A percentile compares a stretch with the other conserved stretches of the same genome.
Conservation (phyloP, 805 yeast genomes). For the Ogataea saltuana region DNA sequence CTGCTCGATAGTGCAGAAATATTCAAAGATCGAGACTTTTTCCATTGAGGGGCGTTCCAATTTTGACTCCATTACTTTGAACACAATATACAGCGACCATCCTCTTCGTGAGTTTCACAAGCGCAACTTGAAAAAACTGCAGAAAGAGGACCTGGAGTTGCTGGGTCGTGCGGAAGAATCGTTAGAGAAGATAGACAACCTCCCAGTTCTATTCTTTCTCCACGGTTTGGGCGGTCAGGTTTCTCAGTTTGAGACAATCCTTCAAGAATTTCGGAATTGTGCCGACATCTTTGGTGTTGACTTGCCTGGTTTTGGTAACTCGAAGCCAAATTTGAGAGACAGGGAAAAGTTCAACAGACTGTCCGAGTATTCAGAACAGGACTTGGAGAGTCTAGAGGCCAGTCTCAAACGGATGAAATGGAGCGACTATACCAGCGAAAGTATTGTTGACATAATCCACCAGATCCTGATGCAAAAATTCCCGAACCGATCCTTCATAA, state of each 20-base stretch:
- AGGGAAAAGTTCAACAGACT: slow-evolving; percentile 20
- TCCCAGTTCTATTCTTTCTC: slow-evolving; percentile 65
- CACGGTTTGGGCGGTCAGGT: slow-evolving; percentile 93
- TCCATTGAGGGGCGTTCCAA: slow-evolving; percentile 31
- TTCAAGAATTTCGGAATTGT: slow-evolving; percentile 62
- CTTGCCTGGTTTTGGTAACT: slow-evolving; percentile 84
- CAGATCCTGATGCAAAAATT: slow-evolving; percentile 41
- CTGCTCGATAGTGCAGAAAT: slow-evolving; percentile 54
- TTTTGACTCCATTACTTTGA: slow-evolving; percentile 39
- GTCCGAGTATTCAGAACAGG: slow-evolving; percentile 25
- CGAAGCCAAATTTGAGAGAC: slow-evolving; percentile 31
- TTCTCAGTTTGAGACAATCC: slow-evolving; percentile 77
- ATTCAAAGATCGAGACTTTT: slow-evolving; percentile 41
- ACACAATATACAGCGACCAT: slow-evolving; percentile 50
- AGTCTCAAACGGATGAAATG: slow-evolving; percentile 39
- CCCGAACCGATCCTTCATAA: slow-evolving; percentile 44
- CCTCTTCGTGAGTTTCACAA: slow-evolving; percentile 44
- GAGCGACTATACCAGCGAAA: slow-evolving; percentile 44
- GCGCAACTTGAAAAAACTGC: slow-evolving; percentile 24
- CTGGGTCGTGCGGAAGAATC: slow-evolving; percentile 23
- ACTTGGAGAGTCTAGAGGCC: slow-evolving; percentile 20
- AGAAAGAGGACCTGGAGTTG: slow-evolving; percentile 17
- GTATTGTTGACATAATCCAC: slow-evolving; percentile 41
- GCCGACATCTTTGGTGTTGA: slow-evolving; percentile 71
- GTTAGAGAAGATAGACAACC: slow-evolving; percentile 40